Percentiles rank a stretch among this genome's conserved stretches.
Conservation (phyloP, 2,329 filamentous ascomycete genomes). For the Paracoccidioides brasiliensis region DNA sequence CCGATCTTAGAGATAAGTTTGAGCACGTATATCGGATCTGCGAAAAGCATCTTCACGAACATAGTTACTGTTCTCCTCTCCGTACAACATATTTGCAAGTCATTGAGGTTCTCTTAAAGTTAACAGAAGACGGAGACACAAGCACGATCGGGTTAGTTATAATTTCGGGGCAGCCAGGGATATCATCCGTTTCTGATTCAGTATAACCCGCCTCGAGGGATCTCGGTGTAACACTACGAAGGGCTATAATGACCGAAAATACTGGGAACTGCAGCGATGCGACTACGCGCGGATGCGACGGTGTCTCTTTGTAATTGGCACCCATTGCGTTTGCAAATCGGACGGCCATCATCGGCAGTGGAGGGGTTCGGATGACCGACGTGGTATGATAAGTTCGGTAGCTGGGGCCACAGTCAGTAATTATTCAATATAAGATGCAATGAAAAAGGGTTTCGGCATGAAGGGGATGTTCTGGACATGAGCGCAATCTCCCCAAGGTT, state of each 20-base stretch:
- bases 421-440: not conserved
- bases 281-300: too few species aligned
- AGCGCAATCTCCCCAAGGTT: too few species aligned
- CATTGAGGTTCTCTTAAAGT: not conserved
- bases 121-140: not conserved
- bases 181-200: too few species aligned
- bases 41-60: not conserved
- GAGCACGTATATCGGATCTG: not conserved
- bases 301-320: not conserved
- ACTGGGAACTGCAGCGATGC: not conserved
- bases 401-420: not conserved
- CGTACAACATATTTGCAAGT: not conserved
- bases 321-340: not conserved
- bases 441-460: not conserved
- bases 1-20: not conserved
- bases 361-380: not conserved
- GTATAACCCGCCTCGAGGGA: too few species aligned
- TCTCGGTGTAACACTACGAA: too few species aligned
- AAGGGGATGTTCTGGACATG: too few species aligned
- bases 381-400: not conserved
- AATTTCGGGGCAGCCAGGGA: not conserved
- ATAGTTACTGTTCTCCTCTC: not conserved
- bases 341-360: not conserved
- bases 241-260: not conserved
- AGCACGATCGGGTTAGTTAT: not conserved